A percentile compares a stretch with the other conserved stretches of the same genome.
Conservation (phyloP, 495 filamentous ascomycete species). For the Penicillium turbatum region DNA sequence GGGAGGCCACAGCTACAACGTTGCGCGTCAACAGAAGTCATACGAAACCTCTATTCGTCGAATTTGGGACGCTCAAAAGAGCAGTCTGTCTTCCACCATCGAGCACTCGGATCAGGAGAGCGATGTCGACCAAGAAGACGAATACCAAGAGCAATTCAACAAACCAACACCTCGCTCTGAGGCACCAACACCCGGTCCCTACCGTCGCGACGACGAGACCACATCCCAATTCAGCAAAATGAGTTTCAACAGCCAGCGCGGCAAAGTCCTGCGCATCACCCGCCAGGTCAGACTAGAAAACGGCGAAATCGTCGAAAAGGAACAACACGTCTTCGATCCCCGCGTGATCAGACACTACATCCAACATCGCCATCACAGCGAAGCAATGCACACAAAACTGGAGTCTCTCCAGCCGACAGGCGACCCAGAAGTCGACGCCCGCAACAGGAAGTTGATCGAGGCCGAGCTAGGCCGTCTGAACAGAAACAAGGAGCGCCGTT, state of each 20-base stretch:
- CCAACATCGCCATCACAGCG: slow-evolving; percentile 48
- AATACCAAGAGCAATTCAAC: slow-evolving; percentile 56
- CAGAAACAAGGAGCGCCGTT: slow-evolving; percentile 85
- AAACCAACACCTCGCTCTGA: slow-evolving; percentile 60
- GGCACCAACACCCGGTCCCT: slow-evolving; percentile 52
- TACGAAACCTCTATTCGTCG: slow-evolving; percentile 84
- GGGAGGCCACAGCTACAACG: slow-evolving; percentile 95
- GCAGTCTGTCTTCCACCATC: slow-evolving; percentile 62
- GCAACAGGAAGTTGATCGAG: slow-evolving; percentile 58
- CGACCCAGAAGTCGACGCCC: slow-evolving; percentile 64
- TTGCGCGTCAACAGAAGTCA: slow-evolving; percentile 79
- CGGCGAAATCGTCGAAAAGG: slow-evolving; percentile 56
- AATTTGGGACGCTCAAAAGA: slow-evolving; percentile 86
- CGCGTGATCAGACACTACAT: slow-evolving; percentile 67
- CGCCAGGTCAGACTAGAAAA: slow-evolving; percentile 58
- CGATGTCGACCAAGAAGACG: slow-evolving; percentile 64
- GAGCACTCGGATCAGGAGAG: slow-evolving; percentile 59
- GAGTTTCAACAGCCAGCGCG: slow-evolving; percentile 62
- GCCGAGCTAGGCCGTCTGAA: slow-evolving; percentile 76
- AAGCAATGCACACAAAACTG: slow-evolving; percentile 65
- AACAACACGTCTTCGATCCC: slow-evolving; percentile 65
- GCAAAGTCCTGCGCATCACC: slow-evolving; percentile 72
- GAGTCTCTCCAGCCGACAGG: slow-evolving; percentile 66
- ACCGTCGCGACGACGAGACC: slow-evolving; percentile 67
- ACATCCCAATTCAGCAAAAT: slow-evolving; percentile 80